Conservation (phyloP, 139 green algal species). For the Protoeuglena noctilucae region DNA sequence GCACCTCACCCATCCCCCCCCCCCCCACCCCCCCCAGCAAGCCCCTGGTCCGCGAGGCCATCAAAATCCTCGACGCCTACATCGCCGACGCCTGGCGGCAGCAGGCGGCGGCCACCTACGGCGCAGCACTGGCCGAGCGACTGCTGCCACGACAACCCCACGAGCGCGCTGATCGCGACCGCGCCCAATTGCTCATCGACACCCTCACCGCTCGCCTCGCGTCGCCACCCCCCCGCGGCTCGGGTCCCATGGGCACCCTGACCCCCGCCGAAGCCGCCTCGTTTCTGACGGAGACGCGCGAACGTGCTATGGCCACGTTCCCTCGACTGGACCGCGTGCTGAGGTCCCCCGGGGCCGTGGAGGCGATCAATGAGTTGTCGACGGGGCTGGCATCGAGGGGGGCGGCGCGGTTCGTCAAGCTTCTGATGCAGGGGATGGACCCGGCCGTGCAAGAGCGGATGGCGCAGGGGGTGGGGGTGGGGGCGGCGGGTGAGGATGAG, state of each 20-base stretch:
- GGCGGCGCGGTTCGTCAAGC: constrained; percentile 50
- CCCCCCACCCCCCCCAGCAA: not conserved
- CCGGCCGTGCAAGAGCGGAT: no score
- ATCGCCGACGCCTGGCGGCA: not conserved
- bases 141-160: constrained; percentile 34
- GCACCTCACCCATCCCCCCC: not conserved
- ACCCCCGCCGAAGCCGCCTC: constrained; percentile 21
- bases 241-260: constrained; percentile 21
- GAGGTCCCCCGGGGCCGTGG: constrained; percentile 29
- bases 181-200: constrained; percentile 27
- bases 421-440: no score
- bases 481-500: no score
- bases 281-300: constrained; percentile 18
- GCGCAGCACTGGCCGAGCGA: constrained; percentile 16
- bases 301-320: not conserved
- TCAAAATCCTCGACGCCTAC: constrained; percentile 1
- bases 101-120: constrained; percentile 13
- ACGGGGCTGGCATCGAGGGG: constrained; percentile 40
- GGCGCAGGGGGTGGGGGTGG: no score
- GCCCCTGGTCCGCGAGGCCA: not conserved
- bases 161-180: constrained; percentile 23
- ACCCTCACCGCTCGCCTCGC: constrained; percentile 5
- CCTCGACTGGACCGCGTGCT: constrained; percentile 29
- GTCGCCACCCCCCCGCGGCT: constrained; percentile 9
- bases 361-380: constrained; percentile 37